These are phyloP conservation scores for Nothophoma quercina DNA, from an alignment of 2,329 filamentous ascomycete species.

Conservation along the genomic window DNA sequence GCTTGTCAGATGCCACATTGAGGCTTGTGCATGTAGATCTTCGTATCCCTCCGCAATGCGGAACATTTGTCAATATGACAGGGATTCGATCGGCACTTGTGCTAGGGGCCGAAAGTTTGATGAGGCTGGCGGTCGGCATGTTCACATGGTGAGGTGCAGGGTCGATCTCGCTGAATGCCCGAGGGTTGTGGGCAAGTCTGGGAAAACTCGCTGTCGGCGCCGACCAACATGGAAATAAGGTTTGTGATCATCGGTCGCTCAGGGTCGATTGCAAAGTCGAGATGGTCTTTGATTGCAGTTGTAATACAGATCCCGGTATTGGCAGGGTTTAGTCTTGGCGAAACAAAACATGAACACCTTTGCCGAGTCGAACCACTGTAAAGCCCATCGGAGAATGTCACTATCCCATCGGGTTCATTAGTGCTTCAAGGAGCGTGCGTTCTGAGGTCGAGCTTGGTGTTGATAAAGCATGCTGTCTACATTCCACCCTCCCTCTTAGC, in stretches of 20 bases:
- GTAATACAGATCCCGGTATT: neutral
- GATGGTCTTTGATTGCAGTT: neutral
- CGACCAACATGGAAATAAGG: neutral
- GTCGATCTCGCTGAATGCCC: neutral
- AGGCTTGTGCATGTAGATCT: conserved; percentile 2
- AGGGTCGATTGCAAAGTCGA: neutral
- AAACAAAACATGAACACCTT: no score
- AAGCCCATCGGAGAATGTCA: neutral
- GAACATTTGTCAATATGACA: neutral
- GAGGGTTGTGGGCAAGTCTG: neutral
- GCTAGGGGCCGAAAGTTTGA: neutral
- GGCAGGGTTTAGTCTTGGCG: neutral
- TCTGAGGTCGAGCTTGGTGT: no score
- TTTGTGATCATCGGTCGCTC: no score
- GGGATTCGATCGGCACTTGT: neutral
- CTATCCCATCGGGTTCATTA: no score
- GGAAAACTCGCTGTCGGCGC: neutral
- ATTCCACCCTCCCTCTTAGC: conserved; percentile 50
- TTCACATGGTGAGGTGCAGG: neutral
- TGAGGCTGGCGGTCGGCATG: neutral
- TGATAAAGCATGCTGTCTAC: conserved; percentile 16
- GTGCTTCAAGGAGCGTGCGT: no score
- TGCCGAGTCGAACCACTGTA: no score
- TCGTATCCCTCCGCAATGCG: neutral
- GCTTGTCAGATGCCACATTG: neutral